Evolutionary conservation across 129 eudicot species (phyloP).

Genomic region (Centaurea solstitialis): DNA sequence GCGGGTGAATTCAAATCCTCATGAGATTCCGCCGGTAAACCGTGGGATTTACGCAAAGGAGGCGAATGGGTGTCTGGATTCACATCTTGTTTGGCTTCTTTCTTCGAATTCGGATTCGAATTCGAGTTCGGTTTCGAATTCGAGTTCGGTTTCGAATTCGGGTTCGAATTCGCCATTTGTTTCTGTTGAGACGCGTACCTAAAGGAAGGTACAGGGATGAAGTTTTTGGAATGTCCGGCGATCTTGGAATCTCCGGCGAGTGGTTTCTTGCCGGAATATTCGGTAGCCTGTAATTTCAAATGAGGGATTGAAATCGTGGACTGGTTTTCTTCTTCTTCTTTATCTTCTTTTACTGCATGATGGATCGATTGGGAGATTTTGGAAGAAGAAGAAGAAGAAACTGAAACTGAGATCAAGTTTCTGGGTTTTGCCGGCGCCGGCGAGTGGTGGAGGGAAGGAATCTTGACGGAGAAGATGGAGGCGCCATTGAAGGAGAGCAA

Average conservation of each 20-base stretch:
- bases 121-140: constrained; percentile 15
- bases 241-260: constrained; percentile 36
- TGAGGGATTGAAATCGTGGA: constrained; percentile 22
- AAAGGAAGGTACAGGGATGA: constrained; percentile 34
- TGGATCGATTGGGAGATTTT: constrained; percentile 5
- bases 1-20: constrained; percentile 7
- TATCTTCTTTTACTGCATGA: constrained; percentile 34
- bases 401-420: constrained; percentile 38
- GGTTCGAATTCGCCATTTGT: not conserved
- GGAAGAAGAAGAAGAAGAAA: constrained; percentile 19
- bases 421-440: constrained; percentile 44
- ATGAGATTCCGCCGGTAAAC: constrained; percentile 31
- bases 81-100: constrained; percentile 30
- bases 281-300: constrained; percentile 2
- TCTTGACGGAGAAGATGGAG: constrained; percentile 41
- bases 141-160: constrained; percentile 14
- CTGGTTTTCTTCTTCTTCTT: constrained; percentile 36
- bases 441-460: constrained; percentile 32
- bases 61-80: constrained; percentile 37
- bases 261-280: constrained; percentile 3
- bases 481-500: constrained; percentile 55
- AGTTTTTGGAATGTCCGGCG: constrained; percentile 39
- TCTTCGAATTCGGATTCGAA: constrained; percentile 12
- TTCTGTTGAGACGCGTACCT: not conserved
- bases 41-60: constrained; percentile 35